Evolutionary conservation across 2,329 filamentous ascomycete genomes (phyloP).

Genomic region (Alternaria metachromatica): DNA sequence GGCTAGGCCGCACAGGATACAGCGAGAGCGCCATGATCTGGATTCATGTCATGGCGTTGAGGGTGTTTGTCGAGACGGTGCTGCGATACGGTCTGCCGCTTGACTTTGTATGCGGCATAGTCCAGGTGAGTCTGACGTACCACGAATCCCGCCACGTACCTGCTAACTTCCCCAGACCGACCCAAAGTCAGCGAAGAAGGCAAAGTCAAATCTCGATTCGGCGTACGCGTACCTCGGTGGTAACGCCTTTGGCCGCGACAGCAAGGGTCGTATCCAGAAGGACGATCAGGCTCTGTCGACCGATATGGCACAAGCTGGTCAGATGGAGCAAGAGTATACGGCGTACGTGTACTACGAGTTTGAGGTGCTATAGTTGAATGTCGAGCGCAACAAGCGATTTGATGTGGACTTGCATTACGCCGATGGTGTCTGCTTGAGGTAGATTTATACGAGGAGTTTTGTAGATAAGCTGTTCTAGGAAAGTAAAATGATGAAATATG

Average conservation of each 20-base stretch:
- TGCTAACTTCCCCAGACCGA: constrained; percentile 67
- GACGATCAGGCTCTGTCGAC: constrained; percentile 81
- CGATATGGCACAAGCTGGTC: constrained; percentile 80
- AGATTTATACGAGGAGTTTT: too few relatives aligned
- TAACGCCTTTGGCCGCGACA: constrained; percentile 92
- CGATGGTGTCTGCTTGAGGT: too few relatives aligned
- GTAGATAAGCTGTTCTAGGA: too few relatives aligned
- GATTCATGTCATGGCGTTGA: constrained; percentile 87
- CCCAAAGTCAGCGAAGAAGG: constrained; percentile 80
- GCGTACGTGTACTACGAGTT: constrained; percentile 98
- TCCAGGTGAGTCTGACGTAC: constrained; percentile 68
- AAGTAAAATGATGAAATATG: too few relatives aligned
- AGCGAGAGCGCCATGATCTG: constrained; percentile 96
- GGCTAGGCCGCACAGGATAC: constrained; percentile 89
- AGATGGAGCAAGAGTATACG: constrained; percentile 83
- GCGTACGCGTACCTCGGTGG: constrained; percentile 92
- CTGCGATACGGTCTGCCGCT: constrained; percentile 91
- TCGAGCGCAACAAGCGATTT: too few relatives aligned
- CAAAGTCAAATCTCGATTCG: constrained; percentile 70
- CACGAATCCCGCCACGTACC: background rate
- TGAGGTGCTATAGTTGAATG: constrained; percentile 70
- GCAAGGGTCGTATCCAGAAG: constrained; percentile 88
- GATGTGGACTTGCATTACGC: too few relatives aligned
- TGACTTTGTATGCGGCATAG: constrained; percentile 82
- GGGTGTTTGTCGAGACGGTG: constrained; percentile 98